These are phyloP conservation scores for Monilinia fructicola DNA, from an alignment of 2,329 filamentous ascomycete genomes.

Conservation along the genomic window DNA sequence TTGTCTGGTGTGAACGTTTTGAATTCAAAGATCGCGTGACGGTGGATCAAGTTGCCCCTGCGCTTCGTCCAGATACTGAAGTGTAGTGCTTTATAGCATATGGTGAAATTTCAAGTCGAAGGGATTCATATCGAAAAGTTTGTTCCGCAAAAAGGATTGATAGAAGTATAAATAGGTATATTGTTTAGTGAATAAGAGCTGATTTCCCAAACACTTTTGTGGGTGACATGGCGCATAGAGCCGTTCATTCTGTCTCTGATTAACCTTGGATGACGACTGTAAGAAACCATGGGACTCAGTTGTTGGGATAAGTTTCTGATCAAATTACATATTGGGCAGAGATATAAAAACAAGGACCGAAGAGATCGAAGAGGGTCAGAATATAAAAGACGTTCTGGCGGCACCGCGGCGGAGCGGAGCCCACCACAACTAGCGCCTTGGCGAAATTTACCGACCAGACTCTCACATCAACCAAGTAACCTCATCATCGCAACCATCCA, in stretches of 20 bases:
- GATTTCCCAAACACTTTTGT: too few species aligned
- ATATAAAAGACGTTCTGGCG: neutral
- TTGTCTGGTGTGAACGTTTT: too few species aligned
- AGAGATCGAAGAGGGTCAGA: neutral
- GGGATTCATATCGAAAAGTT: too few species aligned
- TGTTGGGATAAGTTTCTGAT: neutral
- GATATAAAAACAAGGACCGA: neutral
- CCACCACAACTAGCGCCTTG: conserved; percentile 14
- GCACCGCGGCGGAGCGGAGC: neutral
- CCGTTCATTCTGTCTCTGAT: neutral
- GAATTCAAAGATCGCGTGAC: too few species aligned
- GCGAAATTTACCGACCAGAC: conserved; percentile 16
- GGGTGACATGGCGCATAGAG: too few species aligned
- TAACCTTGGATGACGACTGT: neutral
- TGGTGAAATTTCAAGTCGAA: too few species aligned
- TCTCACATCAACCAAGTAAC: conserved; percentile 3
- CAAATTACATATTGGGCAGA: neutral
- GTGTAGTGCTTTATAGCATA: too few species aligned
- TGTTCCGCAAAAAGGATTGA: too few species aligned
- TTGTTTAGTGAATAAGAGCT: too few species aligned
- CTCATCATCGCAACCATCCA: neutral
- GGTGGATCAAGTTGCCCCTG: too few species aligned
- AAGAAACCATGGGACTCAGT: neutral
- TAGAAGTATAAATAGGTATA: too few species aligned
- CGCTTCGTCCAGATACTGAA: too few species aligned